Percentiles rank a stretch among this genome's conserved stretches.
Conservation (phyloP, 345 rosid genomes). For the Passiflora organensis region DNA sequence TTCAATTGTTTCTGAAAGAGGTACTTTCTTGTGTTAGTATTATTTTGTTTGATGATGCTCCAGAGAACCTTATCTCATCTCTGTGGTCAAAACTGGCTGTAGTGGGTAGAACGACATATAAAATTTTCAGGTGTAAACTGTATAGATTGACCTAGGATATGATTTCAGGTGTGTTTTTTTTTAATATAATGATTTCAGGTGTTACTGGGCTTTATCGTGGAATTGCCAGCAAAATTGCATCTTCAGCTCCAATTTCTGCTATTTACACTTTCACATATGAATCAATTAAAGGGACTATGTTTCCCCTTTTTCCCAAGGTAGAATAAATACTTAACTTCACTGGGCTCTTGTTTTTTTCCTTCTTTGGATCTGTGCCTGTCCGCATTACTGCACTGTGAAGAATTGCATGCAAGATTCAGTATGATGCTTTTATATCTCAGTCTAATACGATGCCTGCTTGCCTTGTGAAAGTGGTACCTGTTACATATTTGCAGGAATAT, state of each 20-base stretch:
- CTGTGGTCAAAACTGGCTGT: conserved; percentile 4
- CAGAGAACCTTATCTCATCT: not conserved
- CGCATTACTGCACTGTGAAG: too few species aligned
- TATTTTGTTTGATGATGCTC: too few species aligned
- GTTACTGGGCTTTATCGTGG: conserved; percentile 80
- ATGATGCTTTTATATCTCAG: not conserved
- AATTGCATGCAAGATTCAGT: not conserved
- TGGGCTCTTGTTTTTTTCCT: conserved; percentile 7
- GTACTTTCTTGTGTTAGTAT: conserved; percentile 24
- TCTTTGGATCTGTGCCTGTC: not conserved
- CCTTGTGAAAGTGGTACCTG: not conserved
- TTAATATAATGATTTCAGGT: conserved; percentile 40
- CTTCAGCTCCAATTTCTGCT: conserved; percentile 93
- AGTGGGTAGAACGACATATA: conserved; percentile 5
- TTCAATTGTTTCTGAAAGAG: conserved; percentile 84
- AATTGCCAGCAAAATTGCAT: conserved; percentile 72
- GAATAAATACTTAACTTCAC: not conserved
- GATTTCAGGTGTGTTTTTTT: not conserved
- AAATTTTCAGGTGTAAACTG: too few species aligned
- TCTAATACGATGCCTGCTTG: not conserved
- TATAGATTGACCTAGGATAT: too few species aligned
- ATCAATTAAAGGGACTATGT: conserved; percentile 70
- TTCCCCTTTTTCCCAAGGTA: conserved; percentile 80
- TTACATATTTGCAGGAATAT: conserved; percentile 51
- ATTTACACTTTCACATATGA: conserved; percentile 84